Base-by-base conservation (phyloP, 2,329 filamentous ascomycete species). In the Beauveria australis region DNA sequence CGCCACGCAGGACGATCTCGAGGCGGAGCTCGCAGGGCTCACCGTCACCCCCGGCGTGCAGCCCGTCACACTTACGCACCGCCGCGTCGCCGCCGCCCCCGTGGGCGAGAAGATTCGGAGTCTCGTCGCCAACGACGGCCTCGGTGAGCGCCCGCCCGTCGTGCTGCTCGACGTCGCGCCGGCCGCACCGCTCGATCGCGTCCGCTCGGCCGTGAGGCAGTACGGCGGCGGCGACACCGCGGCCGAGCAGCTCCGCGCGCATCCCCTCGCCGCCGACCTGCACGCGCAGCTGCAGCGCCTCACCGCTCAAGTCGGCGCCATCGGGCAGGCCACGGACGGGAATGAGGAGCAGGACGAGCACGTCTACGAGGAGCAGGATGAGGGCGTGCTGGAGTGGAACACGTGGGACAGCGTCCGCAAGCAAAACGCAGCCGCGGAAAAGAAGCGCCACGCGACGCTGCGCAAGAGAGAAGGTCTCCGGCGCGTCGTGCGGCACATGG, bases 141-240 rank as follows among this genome's bases (percentile, higher is more conserved):
- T 61, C 43, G 67, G 64, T 18, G 63, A 67, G n/a, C 65, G 65
- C 12, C 69, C 72, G 0, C 66, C 68, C 2, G 64, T 67, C 2
- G 68, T 75, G 14, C 52, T 75, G n/a, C 59, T 75, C 4, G 65
- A 71, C 19, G 62, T 71, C 2, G 65, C 67, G 22, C 69, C 72
- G 18, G 64, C 61, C 1, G 47, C 78, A 18, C 70, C 74, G 0
- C 62, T 70, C 1, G 65, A 66, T 1, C 69, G 67, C 22, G 66
- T 82, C 44, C 71, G 68, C 48, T 65, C 63, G 30, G 72, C 75
- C 43, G 73, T 83, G 53, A 67, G 67, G 5, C 70, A 71, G 12
- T 79, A 83, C 67, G 77, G 75, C n/a, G 33, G 33, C 14, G 33
- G 12, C 33, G 10, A 16, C 5, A 37, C 33, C 33, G 33, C 33